Evolutionary conservation across 2,329 filamentous ascomycete genomes (phyloP), one percentile per base, ranked within the genome.

Genomic region (Keithomyces neogunnii): DNA sequence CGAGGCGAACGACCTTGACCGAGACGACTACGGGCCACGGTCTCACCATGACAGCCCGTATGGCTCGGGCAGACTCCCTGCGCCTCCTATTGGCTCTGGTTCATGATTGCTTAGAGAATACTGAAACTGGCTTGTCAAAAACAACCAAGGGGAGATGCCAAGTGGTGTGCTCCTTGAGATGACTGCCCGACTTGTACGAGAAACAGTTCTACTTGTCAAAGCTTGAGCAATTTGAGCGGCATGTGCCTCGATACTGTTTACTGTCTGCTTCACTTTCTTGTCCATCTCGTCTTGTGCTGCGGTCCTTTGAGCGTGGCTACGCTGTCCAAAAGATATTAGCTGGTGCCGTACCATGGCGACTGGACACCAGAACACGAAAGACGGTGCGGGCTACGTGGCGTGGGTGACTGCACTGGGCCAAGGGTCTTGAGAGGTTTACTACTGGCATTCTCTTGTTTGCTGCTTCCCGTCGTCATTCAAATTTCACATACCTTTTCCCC

Each of bases 41-140:
- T 76, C 76, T 59, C 61, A 66, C 45, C 73, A 77, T 55, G 73
- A 70, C 49, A 74, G 74, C 53, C 70, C 75, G 3, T 77, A 77
- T 57, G 62, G 68, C 43, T 63, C 65, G 45, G 60, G 68, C 43
- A 61, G 58, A 26, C 56, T 78, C 48, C 71, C 74, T 40, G 67
- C 73, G 6, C 60, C 64, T 53, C 60, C 59, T 45, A 47, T 57
- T 49, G 59, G 54, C 32, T 47, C 51, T 38, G 48, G 48, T 38
- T 53, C 51, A 47, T 51, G 49, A 54, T 44, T 6, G 11, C 30
- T 5, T 11, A 44, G 40, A 30, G 40, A 29, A 42, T 44, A 30
- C 28, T 44, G 13, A 30, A 30, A n/a, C 29, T 31, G 40, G 40
- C 40, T 44, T n/a, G 40, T 44, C 40, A 30, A 30, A 19, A 19